These are phyloP conservation scores for Phialophora tarda DNA, from an alignment of 2,329 filamentous ascomycete genomes.

Conservation along the genomic window DNA sequence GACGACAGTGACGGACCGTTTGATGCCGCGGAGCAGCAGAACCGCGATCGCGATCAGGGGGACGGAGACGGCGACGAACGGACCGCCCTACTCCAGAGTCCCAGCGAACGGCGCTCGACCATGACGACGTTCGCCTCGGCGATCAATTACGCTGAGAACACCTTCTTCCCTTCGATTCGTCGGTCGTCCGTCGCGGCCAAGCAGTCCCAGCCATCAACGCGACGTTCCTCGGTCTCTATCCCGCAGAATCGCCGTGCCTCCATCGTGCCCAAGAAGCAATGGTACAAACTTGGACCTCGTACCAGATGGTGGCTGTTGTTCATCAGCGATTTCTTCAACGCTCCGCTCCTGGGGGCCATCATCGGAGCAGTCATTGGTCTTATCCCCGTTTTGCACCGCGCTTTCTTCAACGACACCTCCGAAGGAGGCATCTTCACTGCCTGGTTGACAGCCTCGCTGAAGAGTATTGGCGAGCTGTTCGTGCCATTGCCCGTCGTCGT, in stretches of 20 bases:
- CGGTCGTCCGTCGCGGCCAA: conserved; percentile 1
- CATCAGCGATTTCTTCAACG: conserved; percentile 62
- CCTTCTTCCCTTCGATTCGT: conserved; percentile 54
- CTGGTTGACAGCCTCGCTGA: conserved; percentile 67
- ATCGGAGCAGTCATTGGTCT: conserved; percentile 66
- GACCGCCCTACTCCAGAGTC: conserved; percentile 27
- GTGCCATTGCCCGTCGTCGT: conserved; percentile 69
- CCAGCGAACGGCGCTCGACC: conserved; percentile 9
- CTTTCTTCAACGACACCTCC: conserved; percentile 64
- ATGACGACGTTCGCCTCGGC: conserved; percentile 29
- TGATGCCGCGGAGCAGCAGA: conserved; percentile 10
- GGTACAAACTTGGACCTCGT: conserved; percentile 46
- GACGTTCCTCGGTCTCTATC: background rate
- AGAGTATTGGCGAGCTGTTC: conserved; percentile 68
- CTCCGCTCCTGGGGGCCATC: conserved; percentile 65
- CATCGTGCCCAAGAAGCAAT: conserved; percentile 38
- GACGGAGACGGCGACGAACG: conserved; percentile 34
- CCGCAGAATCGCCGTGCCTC: conserved; percentile 30
- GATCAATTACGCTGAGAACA: conserved; percentile 53
- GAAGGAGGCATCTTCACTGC: conserved; percentile 69
- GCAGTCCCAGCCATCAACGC: background rate
- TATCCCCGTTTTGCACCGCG: conserved; percentile 62
- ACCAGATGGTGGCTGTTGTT: conserved; percentile 48
- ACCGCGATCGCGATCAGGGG: conserved; percentile 25
- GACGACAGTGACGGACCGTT: conserved; percentile 37